A percentile compares a stretch with the other conserved stretches of the same genome.
Evolutionary conservation across 306 rosid species (phyloP).

Genomic region (Gleditsia sinensis): DNA sequence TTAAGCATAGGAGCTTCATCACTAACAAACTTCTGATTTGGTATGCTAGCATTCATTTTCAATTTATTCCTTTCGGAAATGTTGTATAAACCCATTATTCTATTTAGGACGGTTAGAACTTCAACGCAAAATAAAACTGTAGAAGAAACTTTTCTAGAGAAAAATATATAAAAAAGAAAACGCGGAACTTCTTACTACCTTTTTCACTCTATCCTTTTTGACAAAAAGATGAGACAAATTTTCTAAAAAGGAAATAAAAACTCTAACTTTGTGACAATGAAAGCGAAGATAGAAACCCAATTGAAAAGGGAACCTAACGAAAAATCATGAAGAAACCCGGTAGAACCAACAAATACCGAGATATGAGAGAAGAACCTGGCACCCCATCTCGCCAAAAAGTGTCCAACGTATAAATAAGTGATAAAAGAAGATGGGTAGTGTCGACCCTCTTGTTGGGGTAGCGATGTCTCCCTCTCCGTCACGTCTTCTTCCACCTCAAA

Average conservation of each 20-base stretch:
- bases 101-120: neutral
- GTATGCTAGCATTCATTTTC: neutral
- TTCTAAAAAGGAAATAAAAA: neutral
- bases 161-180: neutral
- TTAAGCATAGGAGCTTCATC: neutral
- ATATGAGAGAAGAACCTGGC: slow-evolving; percentile 54
- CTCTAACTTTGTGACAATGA: neutral
- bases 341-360: neutral
- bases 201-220: neutral
- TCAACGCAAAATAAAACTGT: neutral
- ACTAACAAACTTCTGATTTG: slow-evolving; percentile 17
- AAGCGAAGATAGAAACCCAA: neutral
- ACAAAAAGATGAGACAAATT: neutral
- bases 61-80: neutral
- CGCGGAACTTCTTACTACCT: neutral
- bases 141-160: neutral
- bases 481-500: slow-evolving; percentile 37
- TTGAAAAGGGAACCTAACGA: neutral
- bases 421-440: slow-evolving; percentile 50
- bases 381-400: slow-evolving; percentile 84
- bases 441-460: slow-evolving; percentile 32
- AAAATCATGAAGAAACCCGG: neutral
- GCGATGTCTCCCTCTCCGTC: slow-evolving; percentile 38
- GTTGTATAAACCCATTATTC: slow-evolving; percentile 8
- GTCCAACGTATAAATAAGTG: slow-evolving; percentile 58